Evolutionary conservation across 768 basidiomycete species (phyloP).

Genomic region (Coprinellus aureogranulatus): DNA sequence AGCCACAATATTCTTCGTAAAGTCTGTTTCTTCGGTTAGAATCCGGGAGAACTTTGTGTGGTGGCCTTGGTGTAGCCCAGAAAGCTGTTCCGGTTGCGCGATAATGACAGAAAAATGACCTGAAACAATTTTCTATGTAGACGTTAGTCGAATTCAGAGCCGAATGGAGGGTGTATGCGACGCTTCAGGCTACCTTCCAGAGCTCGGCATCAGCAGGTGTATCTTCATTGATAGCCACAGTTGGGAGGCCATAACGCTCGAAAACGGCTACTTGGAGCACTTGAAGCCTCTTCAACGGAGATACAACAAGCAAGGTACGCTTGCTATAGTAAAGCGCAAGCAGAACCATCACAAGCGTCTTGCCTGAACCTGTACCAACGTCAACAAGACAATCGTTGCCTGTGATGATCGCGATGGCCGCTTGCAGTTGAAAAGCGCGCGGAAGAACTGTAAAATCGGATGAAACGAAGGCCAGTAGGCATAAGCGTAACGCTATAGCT

Average conservation of each 20-base stretch:
- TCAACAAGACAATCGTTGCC: constrained; percentile 16
- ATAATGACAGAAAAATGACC: constrained; percentile 14
- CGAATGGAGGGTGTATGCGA: not conserved
- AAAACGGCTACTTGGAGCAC: not conserved
- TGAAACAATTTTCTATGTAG: constrained; percentile 6
- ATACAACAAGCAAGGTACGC: not conserved
- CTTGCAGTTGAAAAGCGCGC: not conserved
- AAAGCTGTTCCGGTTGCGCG: constrained; percentile 19
- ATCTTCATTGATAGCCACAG: not conserved
- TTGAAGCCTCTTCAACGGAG: not conserved
- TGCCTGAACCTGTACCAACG: constrained; percentile 25
- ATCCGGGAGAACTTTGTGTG: constrained; percentile 15
- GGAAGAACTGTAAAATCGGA: not conserved
- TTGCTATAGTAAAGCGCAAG: not conserved
- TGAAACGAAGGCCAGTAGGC: not conserved
- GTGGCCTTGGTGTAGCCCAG: constrained; percentile 12
- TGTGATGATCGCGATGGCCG: not conserved
- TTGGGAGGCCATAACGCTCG: not conserved
- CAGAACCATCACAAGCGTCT: constrained; percentile 22
- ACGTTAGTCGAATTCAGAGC: not conserved
- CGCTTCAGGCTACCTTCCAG: constrained; percentile 19
- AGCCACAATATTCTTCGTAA: constrained; percentile 8
- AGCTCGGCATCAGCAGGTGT: constrained; percentile 7
- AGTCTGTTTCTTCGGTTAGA: constrained; percentile 4
- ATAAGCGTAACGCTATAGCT: not conserved